These are phyloP conservation scores for Sonneratia caseolaris DNA, from an alignment of 345 rosid genomes.

Conservation along the genomic window DNA sequence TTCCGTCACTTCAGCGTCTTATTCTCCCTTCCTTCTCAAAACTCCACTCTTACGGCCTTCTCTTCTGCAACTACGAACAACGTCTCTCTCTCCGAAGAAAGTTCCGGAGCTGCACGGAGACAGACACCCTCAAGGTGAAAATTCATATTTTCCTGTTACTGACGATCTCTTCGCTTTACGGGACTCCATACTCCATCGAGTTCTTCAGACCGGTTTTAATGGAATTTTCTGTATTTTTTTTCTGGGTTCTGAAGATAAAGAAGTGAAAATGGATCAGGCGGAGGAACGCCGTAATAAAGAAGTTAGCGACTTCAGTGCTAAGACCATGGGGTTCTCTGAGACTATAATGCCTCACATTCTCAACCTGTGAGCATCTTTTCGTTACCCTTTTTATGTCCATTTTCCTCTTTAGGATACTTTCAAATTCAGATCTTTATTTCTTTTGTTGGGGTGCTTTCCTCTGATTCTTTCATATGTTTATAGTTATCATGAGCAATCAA, in stretches of 20 bases:
- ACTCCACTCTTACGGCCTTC: neutral
- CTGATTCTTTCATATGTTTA: neutral
- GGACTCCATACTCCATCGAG: neutral
- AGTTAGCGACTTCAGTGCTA: conserved; percentile 30
- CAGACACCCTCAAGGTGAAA: neutral
- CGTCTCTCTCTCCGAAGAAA: neutral
- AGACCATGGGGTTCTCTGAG: conserved; percentile 27
- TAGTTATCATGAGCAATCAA: neutral
- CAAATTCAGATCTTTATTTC: neutral
- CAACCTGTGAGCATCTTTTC: conserved; percentile 42
- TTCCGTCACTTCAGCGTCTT: neutral
- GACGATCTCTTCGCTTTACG: neutral
- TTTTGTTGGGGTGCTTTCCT: neutral
- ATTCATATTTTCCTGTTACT: neutral
- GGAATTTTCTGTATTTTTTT: neutral
- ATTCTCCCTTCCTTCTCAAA: neutral
- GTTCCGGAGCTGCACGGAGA: neutral
- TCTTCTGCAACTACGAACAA: neutral
- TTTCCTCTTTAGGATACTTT: neutral
- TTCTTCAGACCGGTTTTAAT: neutral
- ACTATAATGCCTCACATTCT: conserved; percentile 64
- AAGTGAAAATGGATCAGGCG: conserved; percentile 19
- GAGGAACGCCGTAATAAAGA: conserved; percentile 39
- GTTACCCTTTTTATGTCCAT: neutral
- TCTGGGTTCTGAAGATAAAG: conserved; percentile 5